These are phyloP conservation scores for Allomyces javanicus DNA, from an alignment of 192 early-diverging fungal genomes.

Conservation along the genomic window DNA sequence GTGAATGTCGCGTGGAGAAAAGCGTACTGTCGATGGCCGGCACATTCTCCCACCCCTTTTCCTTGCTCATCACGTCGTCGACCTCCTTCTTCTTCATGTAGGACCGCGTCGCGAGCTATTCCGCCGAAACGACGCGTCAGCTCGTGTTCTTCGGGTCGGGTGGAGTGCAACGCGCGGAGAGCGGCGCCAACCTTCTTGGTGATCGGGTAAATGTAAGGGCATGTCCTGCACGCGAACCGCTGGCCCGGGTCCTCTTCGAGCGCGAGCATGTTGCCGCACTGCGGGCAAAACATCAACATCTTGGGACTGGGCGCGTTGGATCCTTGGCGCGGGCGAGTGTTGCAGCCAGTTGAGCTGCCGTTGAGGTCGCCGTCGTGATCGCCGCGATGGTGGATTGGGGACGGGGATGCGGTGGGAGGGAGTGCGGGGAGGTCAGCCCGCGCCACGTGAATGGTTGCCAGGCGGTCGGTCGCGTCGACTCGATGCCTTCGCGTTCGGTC, in stretches of 20 bases:
- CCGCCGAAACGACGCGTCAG: not conserved
- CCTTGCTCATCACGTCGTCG: conserved; percentile 85
- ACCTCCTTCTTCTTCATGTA: conserved; percentile 59
- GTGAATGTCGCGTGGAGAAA: not conserved
- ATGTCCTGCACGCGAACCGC: conserved; percentile 56
- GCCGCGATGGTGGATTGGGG: too few relatives aligned
- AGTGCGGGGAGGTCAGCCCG: too few relatives aligned
- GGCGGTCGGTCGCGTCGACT: too few relatives aligned
- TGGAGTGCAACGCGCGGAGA: not conserved
- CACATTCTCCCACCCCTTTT: conserved; percentile 73
- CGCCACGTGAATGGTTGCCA: too few relatives aligned
- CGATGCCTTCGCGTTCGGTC: too few relatives aligned
- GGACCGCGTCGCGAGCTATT: conserved; percentile 38
- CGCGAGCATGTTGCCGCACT: conserved; percentile 21
- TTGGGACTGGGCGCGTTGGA: too few relatives aligned
- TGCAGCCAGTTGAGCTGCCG: too few relatives aligned
- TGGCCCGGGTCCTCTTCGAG: conserved; percentile 28
- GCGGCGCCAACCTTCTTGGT: conserved; percentile 11
- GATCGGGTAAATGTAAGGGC: conserved; percentile 66
- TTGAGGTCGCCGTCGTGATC: too few relatives aligned
- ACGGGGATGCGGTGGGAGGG: too few relatives aligned
- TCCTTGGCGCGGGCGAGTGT: too few relatives aligned
- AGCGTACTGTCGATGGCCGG: conserved; percentile 37
- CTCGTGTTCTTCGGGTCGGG: not conserved
- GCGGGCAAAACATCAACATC: not conserved